Conservation (phyloP, 352 stramenopile genomes). For the Globisporangium cylindrosporum region DNA sequence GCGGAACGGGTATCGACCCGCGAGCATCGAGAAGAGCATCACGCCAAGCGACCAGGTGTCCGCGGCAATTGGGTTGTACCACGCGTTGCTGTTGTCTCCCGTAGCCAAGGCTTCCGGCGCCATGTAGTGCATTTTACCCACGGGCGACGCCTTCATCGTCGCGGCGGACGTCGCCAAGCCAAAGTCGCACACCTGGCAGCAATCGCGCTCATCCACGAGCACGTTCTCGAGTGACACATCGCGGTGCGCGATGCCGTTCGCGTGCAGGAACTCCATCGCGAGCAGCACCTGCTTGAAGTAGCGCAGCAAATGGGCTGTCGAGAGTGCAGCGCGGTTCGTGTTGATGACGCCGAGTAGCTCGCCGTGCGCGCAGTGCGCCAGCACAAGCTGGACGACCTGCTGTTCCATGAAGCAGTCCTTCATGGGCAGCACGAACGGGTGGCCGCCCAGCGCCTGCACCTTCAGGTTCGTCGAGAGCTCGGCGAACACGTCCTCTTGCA, state of each 20-base stretch:
- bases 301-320: constrained; percentile 28
- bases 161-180: constrained; percentile 48
- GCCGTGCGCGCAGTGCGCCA: constrained; percentile 61
- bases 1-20: constrained; percentile 59
- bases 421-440: constrained; percentile 66
- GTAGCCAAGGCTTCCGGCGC: constrained; percentile 57
- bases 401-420: constrained; percentile 65
- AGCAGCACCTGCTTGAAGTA: constrained; percentile 70
- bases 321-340: constrained; percentile 30
- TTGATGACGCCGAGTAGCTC: constrained; percentile 80
- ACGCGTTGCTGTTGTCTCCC: constrained; percentile 12
- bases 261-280: constrained; percentile 71
- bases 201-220: constrained; percentile 60
- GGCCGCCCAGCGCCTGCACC: constrained; percentile 56
- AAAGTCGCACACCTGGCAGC: constrained; percentile 81
- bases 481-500: constrained; percentile 69
- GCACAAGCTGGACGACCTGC: constrained; percentile 59
- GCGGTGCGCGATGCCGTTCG: constrained; percentile 71
- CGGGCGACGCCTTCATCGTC: constrained; percentile 31
- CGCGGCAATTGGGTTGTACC: constrained; percentile 58
- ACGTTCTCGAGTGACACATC: constrained; percentile 85
- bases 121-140: constrained; percentile 83
- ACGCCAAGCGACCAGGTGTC: constrained; percentile 84
- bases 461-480: constrained; percentile 71
- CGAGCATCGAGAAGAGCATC: constrained; percentile 75